phyloP scores from a whole-genome alignment of 495 filamentous ascomycete genomes.

The Neurospora sp. region DNA sequence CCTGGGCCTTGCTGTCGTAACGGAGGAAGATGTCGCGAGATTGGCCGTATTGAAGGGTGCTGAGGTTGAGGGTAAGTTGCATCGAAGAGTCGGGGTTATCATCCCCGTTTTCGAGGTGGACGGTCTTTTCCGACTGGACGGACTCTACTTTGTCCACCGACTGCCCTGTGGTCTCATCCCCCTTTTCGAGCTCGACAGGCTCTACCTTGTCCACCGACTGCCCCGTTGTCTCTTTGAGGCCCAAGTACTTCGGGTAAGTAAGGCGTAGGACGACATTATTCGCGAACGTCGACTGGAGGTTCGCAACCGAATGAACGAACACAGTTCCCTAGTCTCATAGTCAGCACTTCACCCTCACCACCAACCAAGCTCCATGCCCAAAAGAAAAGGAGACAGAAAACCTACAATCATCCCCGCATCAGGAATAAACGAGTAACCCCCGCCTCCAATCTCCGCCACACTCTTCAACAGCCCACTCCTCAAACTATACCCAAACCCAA shows the following conservation, averaged over 20 bases:
- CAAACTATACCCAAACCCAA: slow-evolving; percentile 35
- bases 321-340: slow-evolving; percentile 23
- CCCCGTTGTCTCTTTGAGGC: slow-evolving; percentile 25
- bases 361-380: background rate
- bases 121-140: background rate
- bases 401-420: slow-evolving; percentile 39
- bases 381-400: too few relatives aligned
- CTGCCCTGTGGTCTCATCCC: slow-evolving; percentile 20
- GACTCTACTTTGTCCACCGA: slow-evolving; percentile 8
- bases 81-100: background rate
- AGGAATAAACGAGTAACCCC: slow-evolving; percentile 38
- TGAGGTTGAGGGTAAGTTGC: slow-evolving; percentile 24
- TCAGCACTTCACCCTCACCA: background rate
- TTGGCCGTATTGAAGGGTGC: slow-evolving; percentile 37
- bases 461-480: slow-evolving; percentile 34
- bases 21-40: slow-evolving; percentile 34
- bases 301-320: slow-evolving; percentile 37
- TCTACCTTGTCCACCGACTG: slow-evolving; percentile 18
- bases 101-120: background rate
- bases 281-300: slow-evolving; percentile 35
- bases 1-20: background rate
- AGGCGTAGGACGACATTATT: slow-evolving; percentile 24
- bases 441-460: slow-evolving; percentile 31
- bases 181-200: slow-evolving; percentile 3
- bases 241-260: slow-evolving; percentile 17